phyloP scores from a whole-genome alignment of 2,329 filamentous ascomycete genomes.

The Zopfia rhizophila region DNA sequence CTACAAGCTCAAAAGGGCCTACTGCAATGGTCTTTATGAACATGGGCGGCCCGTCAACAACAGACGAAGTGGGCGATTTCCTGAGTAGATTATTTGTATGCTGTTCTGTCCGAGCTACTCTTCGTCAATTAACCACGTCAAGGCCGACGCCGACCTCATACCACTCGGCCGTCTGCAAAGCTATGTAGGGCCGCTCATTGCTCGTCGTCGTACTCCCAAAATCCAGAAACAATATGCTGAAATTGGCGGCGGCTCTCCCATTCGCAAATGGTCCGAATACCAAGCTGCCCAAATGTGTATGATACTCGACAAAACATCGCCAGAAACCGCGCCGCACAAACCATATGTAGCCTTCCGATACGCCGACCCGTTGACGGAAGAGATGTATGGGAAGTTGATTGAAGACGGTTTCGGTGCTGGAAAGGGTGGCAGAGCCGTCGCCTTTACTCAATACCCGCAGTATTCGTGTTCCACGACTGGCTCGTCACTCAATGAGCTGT shows the following conservation, averaged over 20 bases:
- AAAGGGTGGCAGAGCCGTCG: constrained; percentile 90
- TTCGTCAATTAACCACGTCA: no score
- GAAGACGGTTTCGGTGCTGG: constrained; percentile 91
- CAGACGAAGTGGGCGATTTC: constrained; percentile 88
- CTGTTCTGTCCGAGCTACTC: constrained; percentile 31
- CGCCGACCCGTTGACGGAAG: constrained; percentile 90
- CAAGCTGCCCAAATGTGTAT: constrained; percentile 98
- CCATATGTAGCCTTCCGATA: constrained; percentile 98
- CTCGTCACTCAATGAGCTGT: constrained; percentile 94
- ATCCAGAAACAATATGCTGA: constrained; percentile 95
- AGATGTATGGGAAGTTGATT: constrained; percentile 86
- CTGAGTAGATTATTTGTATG: constrained; percentile 90
- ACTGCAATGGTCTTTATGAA: constrained; percentile 99
- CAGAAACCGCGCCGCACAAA: constrained; percentile 94
- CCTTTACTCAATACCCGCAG: constrained; percentile 98
- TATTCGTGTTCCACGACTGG: constrained; percentile 98
- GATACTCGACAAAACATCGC: constrained; percentile 88
- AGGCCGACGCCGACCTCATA: constrained; percentile 94
- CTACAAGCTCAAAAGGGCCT: constrained; percentile 76
- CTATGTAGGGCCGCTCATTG: constrained; percentile 90
- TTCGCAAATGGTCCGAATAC: constrained; percentile 97
- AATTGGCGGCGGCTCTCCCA: constrained; percentile 97
- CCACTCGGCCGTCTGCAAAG: constrained; percentile 91
- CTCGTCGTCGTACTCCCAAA: constrained; percentile 88
- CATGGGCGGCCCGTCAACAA: constrained; percentile 95